Conservation (phyloP, 257 asterid genomes). For the Solanum pennellii region DNA sequence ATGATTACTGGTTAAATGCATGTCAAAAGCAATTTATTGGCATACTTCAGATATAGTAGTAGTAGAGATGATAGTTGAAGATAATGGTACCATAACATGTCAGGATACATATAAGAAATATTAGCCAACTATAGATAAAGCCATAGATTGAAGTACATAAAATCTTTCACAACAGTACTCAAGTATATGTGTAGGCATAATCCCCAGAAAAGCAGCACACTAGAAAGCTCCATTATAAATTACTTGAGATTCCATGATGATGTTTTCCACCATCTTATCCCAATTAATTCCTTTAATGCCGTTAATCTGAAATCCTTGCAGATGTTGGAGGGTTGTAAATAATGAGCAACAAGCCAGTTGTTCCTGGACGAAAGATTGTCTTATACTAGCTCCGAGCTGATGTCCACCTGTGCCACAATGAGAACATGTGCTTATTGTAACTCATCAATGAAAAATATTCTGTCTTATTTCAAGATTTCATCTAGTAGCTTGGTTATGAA, state of each 20-base stretch:
- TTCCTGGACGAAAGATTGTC: neutral
- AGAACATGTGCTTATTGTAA: neutral
- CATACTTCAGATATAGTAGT: neutral
- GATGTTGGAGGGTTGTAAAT: neutral
- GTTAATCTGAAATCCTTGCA: neutral
- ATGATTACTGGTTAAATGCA: neutral
- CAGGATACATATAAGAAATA: neutral
- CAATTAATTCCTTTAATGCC: neutral
- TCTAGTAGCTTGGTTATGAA: neutral
- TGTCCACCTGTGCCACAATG: neutral
- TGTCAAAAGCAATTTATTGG: neutral
- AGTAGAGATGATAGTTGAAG: neutral
- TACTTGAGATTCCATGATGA: neutral
- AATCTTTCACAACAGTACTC: neutral
- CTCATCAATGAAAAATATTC: neutral
- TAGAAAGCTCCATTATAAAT: neutral
- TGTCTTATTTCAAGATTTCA: neutral
- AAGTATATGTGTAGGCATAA: neutral
- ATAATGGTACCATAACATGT: neutral
- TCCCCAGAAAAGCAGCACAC: neutral
- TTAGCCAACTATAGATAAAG: neutral
- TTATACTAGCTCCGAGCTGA: neutral
- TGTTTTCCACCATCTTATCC: neutral
- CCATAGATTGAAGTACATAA: neutral
- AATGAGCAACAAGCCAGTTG: neutral